A percentile compares a stretch with the other conserved stretches of the same genome.
phyloP scores from a whole-genome alignment of 768 basidiomycete genomes.

The Boletus sp. region DNA sequence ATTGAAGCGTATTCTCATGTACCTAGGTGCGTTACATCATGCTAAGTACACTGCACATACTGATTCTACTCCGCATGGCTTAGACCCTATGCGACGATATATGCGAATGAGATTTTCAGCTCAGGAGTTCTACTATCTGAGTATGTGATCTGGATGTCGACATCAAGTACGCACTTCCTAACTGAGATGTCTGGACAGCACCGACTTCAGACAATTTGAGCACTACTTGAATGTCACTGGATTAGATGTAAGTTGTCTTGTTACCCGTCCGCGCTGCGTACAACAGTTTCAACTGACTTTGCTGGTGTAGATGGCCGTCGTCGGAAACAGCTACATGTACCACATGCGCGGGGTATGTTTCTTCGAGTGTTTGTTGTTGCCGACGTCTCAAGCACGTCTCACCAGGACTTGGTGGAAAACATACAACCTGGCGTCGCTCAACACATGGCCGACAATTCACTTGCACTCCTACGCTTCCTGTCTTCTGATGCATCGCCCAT shows the following conservation, averaged over 20 bases:
- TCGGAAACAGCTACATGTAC: conserved; percentile 91
- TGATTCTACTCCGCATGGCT: not conserved
- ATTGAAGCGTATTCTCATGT: conserved; percentile 85
- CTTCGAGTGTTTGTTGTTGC: not conserved
- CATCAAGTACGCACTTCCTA: conserved; percentile 3
- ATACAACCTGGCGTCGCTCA: conserved; percentile 82
- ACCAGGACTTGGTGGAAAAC: conserved; percentile 72
- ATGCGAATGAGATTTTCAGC: conserved; percentile 90
- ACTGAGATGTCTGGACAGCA: conserved; percentile 45
- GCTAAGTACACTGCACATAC: not conserved
- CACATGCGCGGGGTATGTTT: conserved; percentile 80
- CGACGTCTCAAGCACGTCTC: not conserved
- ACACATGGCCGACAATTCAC: conserved; percentile 88
- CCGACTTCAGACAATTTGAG: conserved; percentile 94
- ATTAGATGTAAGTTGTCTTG: conserved; percentile 63
- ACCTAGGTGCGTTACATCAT: conserved; percentile 50
- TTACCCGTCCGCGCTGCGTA: not conserved
- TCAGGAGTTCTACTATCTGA: conserved; percentile 90
- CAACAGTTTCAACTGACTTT: not conserved
- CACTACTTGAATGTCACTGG: conserved; percentile 88
- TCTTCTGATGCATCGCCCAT: conserved; percentile 69
- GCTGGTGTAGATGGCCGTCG: conserved; percentile 73
- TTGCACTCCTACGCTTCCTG: conserved; percentile 74
- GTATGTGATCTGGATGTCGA: conserved; percentile 41
- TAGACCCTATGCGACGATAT: conserved; percentile 84